Percentiles rank a stretch among this genome's conserved stretches.
Conservation (phyloP, 305 asterid genomes). For the Plantago coronopus region DNA sequence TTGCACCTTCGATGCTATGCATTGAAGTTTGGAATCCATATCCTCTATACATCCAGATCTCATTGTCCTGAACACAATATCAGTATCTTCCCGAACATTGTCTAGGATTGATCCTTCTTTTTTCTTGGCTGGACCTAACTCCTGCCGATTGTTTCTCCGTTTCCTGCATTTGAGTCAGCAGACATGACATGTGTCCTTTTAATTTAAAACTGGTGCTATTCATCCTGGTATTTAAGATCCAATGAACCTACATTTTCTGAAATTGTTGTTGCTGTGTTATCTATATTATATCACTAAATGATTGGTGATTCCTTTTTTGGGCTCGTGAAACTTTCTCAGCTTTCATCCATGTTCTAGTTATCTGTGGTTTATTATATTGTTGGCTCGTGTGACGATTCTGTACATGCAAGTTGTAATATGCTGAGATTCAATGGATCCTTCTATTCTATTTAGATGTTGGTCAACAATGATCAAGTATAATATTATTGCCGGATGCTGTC, state of each 20-base stretch:
- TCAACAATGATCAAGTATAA: no score
- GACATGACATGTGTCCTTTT: neutral
- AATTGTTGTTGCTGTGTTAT: neutral
- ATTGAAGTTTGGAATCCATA: neutral
- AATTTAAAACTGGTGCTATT: neutral
- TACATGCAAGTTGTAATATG: no score
- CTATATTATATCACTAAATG: neutral
- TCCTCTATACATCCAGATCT: neutral
- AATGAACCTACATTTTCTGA: slow-evolving; percentile 1
- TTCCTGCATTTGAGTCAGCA: neutral
- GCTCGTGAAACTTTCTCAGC: no score
- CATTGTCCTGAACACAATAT: no score
- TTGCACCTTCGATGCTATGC: neutral
- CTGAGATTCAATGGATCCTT: no score
- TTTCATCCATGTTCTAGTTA: no score
- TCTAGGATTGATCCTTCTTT: slow-evolving; percentile 21
- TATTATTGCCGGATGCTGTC: no score
- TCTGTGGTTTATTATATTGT: no score
- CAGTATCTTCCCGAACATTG: neutral
- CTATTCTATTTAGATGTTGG: no score
- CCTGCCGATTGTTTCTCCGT: neutral
- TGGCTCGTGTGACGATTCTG: no score
- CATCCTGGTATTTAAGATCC: no score
- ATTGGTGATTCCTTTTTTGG: no score
- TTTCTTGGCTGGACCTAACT: slow-evolving; percentile 8